Evolutionary conservation across 2,329 filamentous ascomycete genomes (phyloP), one percentile per base, ranked within the genome.

Genomic region (Monosporascus sp.): DNA sequence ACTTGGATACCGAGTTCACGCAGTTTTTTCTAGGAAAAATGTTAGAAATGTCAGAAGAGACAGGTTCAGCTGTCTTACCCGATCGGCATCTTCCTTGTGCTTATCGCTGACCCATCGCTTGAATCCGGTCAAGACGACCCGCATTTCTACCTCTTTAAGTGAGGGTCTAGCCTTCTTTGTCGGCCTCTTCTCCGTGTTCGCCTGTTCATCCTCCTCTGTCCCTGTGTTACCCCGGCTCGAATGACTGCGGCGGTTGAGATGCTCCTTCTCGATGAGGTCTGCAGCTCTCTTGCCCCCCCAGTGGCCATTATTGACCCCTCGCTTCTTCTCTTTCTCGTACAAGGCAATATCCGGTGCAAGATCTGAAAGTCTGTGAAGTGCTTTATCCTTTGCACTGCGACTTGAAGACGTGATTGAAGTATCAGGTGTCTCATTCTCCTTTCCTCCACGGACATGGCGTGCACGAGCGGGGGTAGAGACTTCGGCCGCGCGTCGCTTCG

Each of bases 281-380:
- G 82, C 78, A 1, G 84, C 84, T 49, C 82, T 76, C 63, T 84
- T 86, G 22, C 84, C 84, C 24, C 84, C 84, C 77, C 82, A 87
- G 0, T 70, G 70, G 3, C 67, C 75, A 49, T 75, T 71, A 58
- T 79, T 83, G 56, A 67, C 65, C 7, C 74, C 70, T 20, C 94
- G 85, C 74, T 96, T 97, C 75, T 83, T 91, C 72, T 99, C 94
- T 67, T 94, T 96, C 65, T 97, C 88, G 65, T 94, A 99, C 35
- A 95, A 75, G 2, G 87, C 87, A 64, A 97, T 91, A 65, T 99
- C 94, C 0, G 87, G 82, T 1, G 89, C 91, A 53, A 93, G 77
- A 37, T 83, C 81, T 51, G 94, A 89, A 7, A 97, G 74, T 58
- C 83, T 85, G 37, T 85, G 82, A n/a, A 87, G 74, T 14, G 94